Conservation (phyloP, 345 rosid genomes). For the Nephelium lappaceum region DNA sequence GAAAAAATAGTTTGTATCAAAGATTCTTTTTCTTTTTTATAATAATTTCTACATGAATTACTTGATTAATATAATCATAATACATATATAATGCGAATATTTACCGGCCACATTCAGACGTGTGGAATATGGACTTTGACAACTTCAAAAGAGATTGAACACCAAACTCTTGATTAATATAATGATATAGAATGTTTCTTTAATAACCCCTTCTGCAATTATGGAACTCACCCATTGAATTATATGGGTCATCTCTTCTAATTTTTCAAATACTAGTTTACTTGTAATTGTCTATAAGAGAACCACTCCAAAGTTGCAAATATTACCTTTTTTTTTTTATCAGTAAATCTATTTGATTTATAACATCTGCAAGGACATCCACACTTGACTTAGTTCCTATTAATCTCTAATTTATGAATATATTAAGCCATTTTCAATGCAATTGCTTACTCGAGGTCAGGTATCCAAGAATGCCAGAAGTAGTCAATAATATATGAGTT, state of each 20-base stretch:
- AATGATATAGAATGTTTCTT: neutral
- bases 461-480: constrained; percentile 54
- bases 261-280: constrained; percentile 24
- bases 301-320: constrained; percentile 50
- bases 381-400: neutral
- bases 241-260: neutral
- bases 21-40: neutral
- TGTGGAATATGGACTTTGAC: neutral
- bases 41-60: no score
- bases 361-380: no score
- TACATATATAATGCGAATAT: no score
- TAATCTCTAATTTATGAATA: neutral
- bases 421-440: no score
- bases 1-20: neutral
- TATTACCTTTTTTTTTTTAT: constrained; percentile 31
- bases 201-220: constrained; percentile 37
- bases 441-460: constrained; percentile 27
- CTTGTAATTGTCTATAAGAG: constrained; percentile 37
- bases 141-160: neutral
- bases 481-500: constrained; percentile 38
- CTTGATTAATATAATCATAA: neutral
- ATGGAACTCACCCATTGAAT: constrained; percentile 33
- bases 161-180: neutral
- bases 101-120: neutral
- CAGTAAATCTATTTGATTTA: constrained; percentile 31